A percentile compares a stretch with the other conserved stretches of the same genome.
These are phyloP conservation scores for Cicer pinnatifidum DNA, from an alignment of 306 rosid genomes.

Conservation along the genomic window DNA sequence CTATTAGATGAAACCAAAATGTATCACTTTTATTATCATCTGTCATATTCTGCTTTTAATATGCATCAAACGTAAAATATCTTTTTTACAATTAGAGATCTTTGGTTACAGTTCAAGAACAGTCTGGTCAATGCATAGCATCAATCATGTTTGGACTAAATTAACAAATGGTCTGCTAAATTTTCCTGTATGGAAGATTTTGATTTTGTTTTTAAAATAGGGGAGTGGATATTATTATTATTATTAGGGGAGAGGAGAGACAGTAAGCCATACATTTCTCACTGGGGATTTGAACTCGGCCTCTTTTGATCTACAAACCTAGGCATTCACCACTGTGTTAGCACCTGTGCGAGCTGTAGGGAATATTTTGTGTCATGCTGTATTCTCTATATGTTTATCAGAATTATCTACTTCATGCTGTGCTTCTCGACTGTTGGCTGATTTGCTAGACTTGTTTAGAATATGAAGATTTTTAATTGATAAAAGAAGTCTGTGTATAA, in stretches of 20 bases:
- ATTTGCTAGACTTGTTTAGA: slow-evolving; percentile 26
- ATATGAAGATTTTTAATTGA: slow-evolving; percentile 7
- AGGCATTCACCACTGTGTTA: too few species aligned
- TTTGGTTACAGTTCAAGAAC: slow-evolving; percentile 4
- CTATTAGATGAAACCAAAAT: slow-evolving; percentile 5
- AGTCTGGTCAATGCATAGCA: neutral
- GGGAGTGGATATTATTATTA: too few species aligned
- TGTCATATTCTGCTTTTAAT: neutral
- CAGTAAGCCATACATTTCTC: neutral
- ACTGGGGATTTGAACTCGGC: neutral
- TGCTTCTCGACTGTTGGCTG: neutral
- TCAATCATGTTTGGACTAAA: slow-evolving; percentile 6
- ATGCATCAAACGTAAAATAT: neutral
- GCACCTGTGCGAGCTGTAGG: neutral
- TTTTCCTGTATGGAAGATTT: neutral
- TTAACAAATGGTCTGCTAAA: slow-evolving; percentile 6
- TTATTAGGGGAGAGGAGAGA: neutral
- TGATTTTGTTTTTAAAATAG: too few species aligned
- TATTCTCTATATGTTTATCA: neutral
- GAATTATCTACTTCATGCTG: neutral
- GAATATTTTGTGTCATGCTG: neutral
- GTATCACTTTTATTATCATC: neutral
- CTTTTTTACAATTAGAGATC: neutral
- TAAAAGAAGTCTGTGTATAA: neutral
- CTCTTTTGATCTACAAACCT: too few species aligned